Evolutionary conservation across 2,329 filamentous ascomycete species (phyloP), one percentile per base, ranked within the genome.

Genomic region (Rasamsonia emersonii): DNA sequence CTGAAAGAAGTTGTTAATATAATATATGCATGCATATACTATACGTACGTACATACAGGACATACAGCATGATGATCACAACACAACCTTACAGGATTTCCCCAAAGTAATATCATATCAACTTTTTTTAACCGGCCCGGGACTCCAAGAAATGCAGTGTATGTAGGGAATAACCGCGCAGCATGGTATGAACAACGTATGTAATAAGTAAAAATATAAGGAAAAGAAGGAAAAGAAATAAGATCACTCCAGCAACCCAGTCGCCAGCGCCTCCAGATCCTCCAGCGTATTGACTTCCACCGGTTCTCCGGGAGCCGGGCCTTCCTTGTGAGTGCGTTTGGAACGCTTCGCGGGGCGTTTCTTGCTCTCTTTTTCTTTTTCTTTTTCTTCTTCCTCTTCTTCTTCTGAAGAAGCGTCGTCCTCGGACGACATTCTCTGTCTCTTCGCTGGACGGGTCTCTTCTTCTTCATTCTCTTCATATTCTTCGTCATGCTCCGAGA

Each of bases 191-290:
- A 39, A 36, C 20, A 35, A 48, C 44, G 45, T 44, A 49, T 51
- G 49, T 50, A 24, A 34, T 35, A 41, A 33, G 33, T 42, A 47
- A 46, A 47, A 49, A 39, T 42, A 38, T 37, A 36, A 33, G 28
- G 27, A 38, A 30, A 40, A 39, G 32, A 33, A 26, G 21, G 10
- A 41, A 17, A 39, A 33, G 25, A 26, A 33, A 41, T 18, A 31
- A 31, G n/a, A 31, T 49, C 35, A 59, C 18, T 47, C 53, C 44
- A 67, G 46, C 33, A 67, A 42, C 8, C 62, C 63, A 37, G 56
- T 61, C 32, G 64, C 64, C 50, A 67, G 39, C 32, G 61, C 58
- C 43, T 67, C 64, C 49, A 67, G 41, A 50, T 67, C 64, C 37
- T 62, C 62, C 46, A 67, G 35, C n/a, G 63, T 66, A 37, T 62